These are phyloP conservation scores for Dittrichia graveolens DNA, from an alignment of 129 eudicot species.

Conservation along the genomic window DNA sequence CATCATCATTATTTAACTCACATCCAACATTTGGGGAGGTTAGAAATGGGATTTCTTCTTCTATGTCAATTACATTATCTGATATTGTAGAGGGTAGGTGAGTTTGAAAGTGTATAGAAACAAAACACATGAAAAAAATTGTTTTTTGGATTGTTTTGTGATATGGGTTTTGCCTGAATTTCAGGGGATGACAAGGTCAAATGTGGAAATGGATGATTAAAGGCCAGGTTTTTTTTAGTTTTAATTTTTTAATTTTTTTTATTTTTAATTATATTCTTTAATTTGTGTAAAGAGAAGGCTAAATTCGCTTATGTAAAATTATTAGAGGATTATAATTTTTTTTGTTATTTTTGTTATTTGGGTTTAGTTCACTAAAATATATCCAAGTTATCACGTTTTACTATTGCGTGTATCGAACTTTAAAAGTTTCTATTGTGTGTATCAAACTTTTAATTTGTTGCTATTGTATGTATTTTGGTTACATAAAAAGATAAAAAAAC, in stretches of 20 bases:
- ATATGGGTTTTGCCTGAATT: conserved; percentile 34
- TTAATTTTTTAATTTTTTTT: background rate
- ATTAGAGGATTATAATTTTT: too few relatives aligned
- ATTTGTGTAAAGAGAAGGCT: too few relatives aligned
- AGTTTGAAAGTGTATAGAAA: conserved; percentile 25
- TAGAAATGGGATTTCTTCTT: conserved; percentile 51
- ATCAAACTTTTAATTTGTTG: too few relatives aligned
- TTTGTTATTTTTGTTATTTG: too few relatives aligned
- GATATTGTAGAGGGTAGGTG: conserved; percentile 59
- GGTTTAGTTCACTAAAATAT: too few relatives aligned
- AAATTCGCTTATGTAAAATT: too few relatives aligned
- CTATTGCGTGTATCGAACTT: too few relatives aligned
- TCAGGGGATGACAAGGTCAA: conserved; percentile 26
- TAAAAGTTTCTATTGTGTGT: too few relatives aligned
- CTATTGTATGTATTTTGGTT: too few relatives aligned
- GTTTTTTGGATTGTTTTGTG: conserved; percentile 27
- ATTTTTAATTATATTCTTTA: too few relatives aligned
- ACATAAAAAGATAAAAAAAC: too few relatives aligned
- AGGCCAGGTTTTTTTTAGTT: background rate
- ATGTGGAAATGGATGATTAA: conserved; percentile 18
- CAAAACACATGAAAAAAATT: background rate
- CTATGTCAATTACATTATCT: conserved; percentile 56
- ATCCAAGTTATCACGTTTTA: too few relatives aligned
- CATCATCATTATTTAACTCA: conserved; percentile 34
- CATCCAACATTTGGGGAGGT: conserved; percentile 68